A percentile compares a stretch with the other conserved stretches of the same genome.
These are phyloP conservation scores for Elsinoe ampelina DNA, from an alignment of 2,329 filamentous ascomycete genomes.

Conservation along the genomic window DNA sequence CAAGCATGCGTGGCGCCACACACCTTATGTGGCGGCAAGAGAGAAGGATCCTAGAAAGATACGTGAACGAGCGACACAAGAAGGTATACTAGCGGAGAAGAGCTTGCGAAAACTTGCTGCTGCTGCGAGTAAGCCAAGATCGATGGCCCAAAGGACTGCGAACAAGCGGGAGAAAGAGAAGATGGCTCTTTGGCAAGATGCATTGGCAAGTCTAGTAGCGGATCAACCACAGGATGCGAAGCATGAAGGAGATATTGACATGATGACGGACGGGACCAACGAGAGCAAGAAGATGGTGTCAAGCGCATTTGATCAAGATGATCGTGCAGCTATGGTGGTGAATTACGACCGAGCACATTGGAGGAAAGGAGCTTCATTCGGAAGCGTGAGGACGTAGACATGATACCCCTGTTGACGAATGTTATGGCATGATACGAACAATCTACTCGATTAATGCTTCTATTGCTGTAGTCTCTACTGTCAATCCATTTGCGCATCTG, in stretches of 20 bases:
- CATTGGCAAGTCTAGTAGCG: conserved; percentile 41
- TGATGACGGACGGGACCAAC: conserved; percentile 20
- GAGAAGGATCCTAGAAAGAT: conserved; percentile 51
- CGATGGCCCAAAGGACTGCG: conserved; percentile 6
- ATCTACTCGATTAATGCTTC: conserved; percentile 9
- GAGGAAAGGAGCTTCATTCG: conserved; percentile 34
- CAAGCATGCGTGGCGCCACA: conserved; percentile 54
- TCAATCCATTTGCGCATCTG: conserved; percentile 46
- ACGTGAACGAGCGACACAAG: conserved; percentile 54
- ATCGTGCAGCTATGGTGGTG: conserved; percentile 37
- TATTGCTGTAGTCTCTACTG: conserved; percentile 48
- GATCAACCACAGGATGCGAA: conserved; percentile 20
- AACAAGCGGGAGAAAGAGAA: conserved; percentile 24
- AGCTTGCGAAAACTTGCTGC: conserved; percentile 51
- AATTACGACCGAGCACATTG: conserved; percentile 54
- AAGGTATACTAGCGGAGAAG: conserved; percentile 56
- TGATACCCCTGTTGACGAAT: conserved; percentile 7
- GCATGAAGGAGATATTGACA: conserved; percentile 22
- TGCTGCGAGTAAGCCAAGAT: conserved; percentile 31
- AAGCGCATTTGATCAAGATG: conserved; percentile 21
- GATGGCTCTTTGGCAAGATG: conserved; percentile 47
- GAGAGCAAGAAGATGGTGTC: conserved; percentile 22
- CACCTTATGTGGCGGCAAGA: conserved; percentile 48
- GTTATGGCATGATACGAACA: background rate
- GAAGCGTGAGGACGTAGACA: conserved; percentile 1